A percentile compares a stretch with the other conserved stretches of the same genome.
Conservation (phyloP, 202 grass and related monocot species). For the Carex sylvatica region DNA sequence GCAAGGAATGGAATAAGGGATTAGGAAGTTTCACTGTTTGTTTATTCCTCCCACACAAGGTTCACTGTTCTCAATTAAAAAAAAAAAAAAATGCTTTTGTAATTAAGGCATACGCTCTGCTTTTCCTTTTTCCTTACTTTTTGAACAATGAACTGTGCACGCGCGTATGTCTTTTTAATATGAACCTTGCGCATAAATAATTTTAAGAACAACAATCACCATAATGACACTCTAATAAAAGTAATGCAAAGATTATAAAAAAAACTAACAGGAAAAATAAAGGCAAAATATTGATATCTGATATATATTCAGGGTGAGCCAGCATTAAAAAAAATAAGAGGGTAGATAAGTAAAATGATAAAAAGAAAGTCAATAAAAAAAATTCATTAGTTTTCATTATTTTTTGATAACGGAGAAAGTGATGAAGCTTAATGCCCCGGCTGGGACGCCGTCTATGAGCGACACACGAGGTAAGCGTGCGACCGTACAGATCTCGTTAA, state of each 20-base stretch:
- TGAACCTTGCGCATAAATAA: not conserved
- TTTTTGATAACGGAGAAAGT: constrained; percentile 18
- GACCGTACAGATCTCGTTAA: not conserved
- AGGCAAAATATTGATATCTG: not conserved
- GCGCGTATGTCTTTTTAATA: constrained; percentile 7
- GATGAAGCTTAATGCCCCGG: not conserved
- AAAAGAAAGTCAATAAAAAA: not conserved
- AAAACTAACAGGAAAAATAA: not conserved
- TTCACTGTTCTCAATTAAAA: constrained; percentile 5
- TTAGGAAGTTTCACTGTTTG: constrained; percentile 23
- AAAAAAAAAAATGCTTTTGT: not conserved
- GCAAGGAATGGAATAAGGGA: constrained; percentile 20
- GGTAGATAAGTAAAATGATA: not conserved
- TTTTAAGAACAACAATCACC: not conserved
- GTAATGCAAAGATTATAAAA: not conserved
- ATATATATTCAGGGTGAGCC: not conserved
- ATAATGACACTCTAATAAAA: not conserved
- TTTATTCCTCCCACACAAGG: constrained; percentile 17
- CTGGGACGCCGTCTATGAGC: constrained; percentile 20
- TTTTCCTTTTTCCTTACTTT: not conserved
- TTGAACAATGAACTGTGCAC: not conserved
- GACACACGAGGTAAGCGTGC: constrained; percentile 14
- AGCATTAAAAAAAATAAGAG: not conserved
- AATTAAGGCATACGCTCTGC: not conserved
- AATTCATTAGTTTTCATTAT: not conserved